Base-by-base conservation (phyloP, 2,329 filamentous ascomycete species). In the Phoma sp. region DNA sequence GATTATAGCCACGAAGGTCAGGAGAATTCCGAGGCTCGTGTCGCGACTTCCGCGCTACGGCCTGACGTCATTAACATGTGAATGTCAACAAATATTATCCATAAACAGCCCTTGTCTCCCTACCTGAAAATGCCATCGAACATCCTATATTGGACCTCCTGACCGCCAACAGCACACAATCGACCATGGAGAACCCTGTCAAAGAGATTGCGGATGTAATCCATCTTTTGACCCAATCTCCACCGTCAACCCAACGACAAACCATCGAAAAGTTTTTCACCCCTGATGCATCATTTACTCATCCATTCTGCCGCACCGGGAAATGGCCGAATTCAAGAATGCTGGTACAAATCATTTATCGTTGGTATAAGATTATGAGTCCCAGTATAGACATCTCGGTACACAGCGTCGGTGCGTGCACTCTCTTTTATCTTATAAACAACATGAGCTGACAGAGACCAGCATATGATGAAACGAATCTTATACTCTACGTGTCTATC, bases 341-440 rank as follows among this genome's bases (percentile, higher is more conserved):
- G 75, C 70, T 90, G 5, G 80, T 96, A 14, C 77, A 83, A 42
- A 80, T 82, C 62, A 87, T 96, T 52, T 96, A 91, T 45, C 67
- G 71, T 6, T 75, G 72, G 89, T 93, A 96, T 75, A 90, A 91
- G 68, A 89, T 93, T 60, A 79, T 96, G 69, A 91, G 87, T 57
- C 92, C 92, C 0, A 78, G 80, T 14, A 89, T 95, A 60, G 81
- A 87, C 38, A 76, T 93, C 10, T 77, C 82, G 1, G 79, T 96
- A 14, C 83, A 91, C 47, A 81, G 79, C 27, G 75, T 86, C 14
- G 83, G 83, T 85, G 68, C 24, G 76, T 29, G 7, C 14, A 18
- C 30, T 13, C 13, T 14, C 13, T 10, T 3, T 29, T 10, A 7
- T 3, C 29, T 2, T 2, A n/a, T 4, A 32, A 4, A 7, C 7